These are phyloP conservation scores for Fomitopsis pinicola DNA, from an alignment of 1,284 basidiomycete genomes.

Conservation along the genomic window DNA sequence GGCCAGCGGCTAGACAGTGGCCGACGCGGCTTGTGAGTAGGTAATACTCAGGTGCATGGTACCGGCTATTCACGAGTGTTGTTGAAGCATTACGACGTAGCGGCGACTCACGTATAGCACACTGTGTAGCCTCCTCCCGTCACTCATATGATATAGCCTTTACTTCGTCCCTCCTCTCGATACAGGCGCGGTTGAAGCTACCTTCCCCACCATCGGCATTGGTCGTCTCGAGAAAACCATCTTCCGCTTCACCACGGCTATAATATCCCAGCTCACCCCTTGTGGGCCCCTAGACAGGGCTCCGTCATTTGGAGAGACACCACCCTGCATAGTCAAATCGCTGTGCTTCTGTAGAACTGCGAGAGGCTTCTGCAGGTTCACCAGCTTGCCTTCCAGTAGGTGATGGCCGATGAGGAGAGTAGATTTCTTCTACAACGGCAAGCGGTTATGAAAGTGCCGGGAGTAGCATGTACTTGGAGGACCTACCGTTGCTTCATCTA, in stretches of 20 bases:
- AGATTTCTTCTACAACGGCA: slow-evolving; percentile 57
- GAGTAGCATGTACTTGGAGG: too few relatives aligned
- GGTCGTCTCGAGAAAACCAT: slow-evolving; percentile 75
- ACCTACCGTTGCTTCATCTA: slow-evolving; percentile 28
- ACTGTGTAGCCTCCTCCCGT: too few relatives aligned
- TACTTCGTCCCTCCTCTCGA: not conserved
- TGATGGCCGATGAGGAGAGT: slow-evolving; percentile 85
- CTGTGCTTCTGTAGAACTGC: slow-evolving; percentile 53
- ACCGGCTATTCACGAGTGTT: too few relatives aligned
- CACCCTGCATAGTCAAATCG: not conserved
- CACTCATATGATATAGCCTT: too few relatives aligned
- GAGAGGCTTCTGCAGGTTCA: slow-evolving; percentile 71
- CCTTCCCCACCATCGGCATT: slow-evolving; percentile 40
- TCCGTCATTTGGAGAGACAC: slow-evolving; percentile 10
- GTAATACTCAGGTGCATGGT: too few relatives aligned
- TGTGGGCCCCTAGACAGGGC: not conserved
- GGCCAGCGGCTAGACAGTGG: too few relatives aligned
- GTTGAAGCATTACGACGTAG: not conserved
- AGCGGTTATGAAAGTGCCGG: too few relatives aligned
- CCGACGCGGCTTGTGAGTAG: too few relatives aligned
- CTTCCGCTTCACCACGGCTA: slow-evolving; percentile 69
- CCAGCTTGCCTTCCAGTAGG: slow-evolving; percentile 83
- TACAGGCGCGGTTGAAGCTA: not conserved
- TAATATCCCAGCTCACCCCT: slow-evolving; percentile 36
- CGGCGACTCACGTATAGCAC: not conserved